phyloP scores from a whole-genome alignment of 2,329 filamentous ascomycete genomes.

The Leptographium wingfieldii region DNA sequence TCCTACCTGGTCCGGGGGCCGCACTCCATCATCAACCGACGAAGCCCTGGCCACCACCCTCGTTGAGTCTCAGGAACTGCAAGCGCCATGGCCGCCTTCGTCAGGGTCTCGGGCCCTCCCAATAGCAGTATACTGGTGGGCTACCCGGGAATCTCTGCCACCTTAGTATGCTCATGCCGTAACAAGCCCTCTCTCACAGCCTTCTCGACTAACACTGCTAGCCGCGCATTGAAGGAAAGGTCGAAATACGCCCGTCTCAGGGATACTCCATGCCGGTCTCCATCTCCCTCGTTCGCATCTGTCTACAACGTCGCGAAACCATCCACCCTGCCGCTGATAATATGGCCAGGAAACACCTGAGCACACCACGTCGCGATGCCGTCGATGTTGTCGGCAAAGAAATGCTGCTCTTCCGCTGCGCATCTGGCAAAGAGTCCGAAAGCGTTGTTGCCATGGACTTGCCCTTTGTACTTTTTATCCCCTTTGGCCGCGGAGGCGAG shows the following conservation, averaged over 20 bases:
- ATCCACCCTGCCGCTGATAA: slow-evolving; percentile 96
- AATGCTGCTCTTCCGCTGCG: slow-evolving; percentile 79
- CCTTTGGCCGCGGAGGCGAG: slow-evolving; percentile 80
- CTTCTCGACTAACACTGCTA: slow-evolving; percentile 22
- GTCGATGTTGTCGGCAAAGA: slow-evolving; percentile 93
- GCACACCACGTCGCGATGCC: slow-evolving; percentile 79
- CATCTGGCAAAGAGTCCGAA: slow-evolving; percentile 72
- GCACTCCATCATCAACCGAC: neutral
- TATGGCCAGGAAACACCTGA: slow-evolving; percentile 80
- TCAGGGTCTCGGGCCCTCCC: slow-evolving; percentile 92
- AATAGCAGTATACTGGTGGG: slow-evolving; percentile 96
- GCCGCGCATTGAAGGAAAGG: slow-evolving; percentile 95
- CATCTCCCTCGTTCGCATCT: slow-evolving; percentile 88
- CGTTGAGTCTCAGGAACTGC: slow-evolving; percentile 7
- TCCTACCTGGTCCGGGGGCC: neutral
- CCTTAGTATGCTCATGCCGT: slow-evolving; percentile 52
- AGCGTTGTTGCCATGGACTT: slow-evolving; percentile 91
- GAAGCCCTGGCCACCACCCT: neutral
- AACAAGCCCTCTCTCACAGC: neutral
- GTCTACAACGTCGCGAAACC: slow-evolving; percentile 82
- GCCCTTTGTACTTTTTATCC: slow-evolving; percentile 94
- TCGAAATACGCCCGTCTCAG: slow-evolving; percentile 80
- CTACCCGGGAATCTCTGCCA: slow-evolving; percentile 95
- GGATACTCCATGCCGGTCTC: slow-evolving; percentile 82
- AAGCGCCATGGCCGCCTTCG: slow-evolving; percentile 35